Evolutionary conservation across 177 flowering plant genomes (phyloP), one percentile per base, ranked within the genome.

Genomic region (Tripterygium wilfordii): DNA sequence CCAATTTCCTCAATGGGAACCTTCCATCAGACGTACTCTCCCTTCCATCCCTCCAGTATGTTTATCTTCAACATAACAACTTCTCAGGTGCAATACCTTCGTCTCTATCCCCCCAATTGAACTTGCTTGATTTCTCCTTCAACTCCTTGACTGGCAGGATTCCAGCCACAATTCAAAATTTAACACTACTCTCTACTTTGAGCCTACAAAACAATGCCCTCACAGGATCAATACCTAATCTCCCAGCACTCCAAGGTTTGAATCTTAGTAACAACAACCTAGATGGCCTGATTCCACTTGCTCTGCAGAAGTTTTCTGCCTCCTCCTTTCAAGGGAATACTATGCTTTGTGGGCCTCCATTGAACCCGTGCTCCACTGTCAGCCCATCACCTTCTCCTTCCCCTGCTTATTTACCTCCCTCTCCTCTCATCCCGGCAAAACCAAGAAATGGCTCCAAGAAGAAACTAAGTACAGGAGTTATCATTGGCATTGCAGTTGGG

Each of bases 321-420:
- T 75, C 89, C 29, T 80, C 96, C 13, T 92, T 92, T 42, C 48
- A 52, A 23, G 99, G 97, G 10, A 92, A 92, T 63, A 26, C 56
- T 16, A 33, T 46, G 36, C 56, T 92, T 36, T 92, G 98, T 60
- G 97, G 98, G 15, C 48, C 55, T 7, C 96, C 96, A 18, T 65
- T 91, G 23, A 59, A 31, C n/a, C 60, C 27, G 3, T 92, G 98
- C 60, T 58, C 58, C 24, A 24, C 65, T 10, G 16, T 55, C 12
- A 3, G 63, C 33, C 86, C 85, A 5, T 31, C 76, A 35, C 64
- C 72, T 22, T 64, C 77, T 29, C 78, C 88, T 19, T 60, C 83
- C 18, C 62, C 70, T 13, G 33, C 12, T 30, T 12, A 7, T 30
- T 7, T 12, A 6, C 33, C 33, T 6, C 12, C 33, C 33, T 12